A percentile compares a stretch with the other conserved stretches of the same genome.
Conservation (phyloP, 306 rosid species). For the Vicia villosa region DNA sequence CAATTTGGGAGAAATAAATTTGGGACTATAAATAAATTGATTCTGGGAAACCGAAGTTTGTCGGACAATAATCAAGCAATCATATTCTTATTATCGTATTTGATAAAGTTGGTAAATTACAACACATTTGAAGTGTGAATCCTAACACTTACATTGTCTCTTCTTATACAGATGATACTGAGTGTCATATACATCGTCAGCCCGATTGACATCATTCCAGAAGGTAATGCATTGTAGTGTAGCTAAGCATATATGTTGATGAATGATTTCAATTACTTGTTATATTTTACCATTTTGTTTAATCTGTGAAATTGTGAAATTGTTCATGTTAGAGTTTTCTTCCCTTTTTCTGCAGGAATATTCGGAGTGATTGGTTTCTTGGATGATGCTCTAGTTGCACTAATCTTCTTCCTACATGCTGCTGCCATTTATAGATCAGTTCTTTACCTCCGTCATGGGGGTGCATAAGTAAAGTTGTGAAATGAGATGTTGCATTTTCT, state of each 20-base stretch:
- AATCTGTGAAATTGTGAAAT: neutral
- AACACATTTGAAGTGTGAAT: neutral
- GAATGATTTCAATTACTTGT: neutral
- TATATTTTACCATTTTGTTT: conserved; percentile 11
- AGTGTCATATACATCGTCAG: conserved; percentile 67
- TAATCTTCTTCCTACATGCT: conserved; percentile 73
- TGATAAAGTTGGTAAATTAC: neutral
- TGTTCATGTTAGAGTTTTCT: neutral
- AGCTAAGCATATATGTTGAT: neutral
- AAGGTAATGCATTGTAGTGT: conserved; percentile 52
- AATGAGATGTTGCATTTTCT: conserved; percentile 4
- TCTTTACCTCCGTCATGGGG: conserved; percentile 74
- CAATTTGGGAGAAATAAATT: too few relatives aligned
- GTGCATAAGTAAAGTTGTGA: conserved; percentile 41
- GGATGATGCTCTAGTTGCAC: conserved; percentile 72
- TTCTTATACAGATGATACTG: conserved; percentile 60
- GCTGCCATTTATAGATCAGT: conserved; percentile 80
- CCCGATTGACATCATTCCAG: conserved; percentile 92
- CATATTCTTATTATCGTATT: too few relatives aligned
- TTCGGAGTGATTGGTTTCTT: conserved; percentile 76
- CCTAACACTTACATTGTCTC: neutral
- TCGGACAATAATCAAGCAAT: too few relatives aligned
- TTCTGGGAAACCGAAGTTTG: too few relatives aligned
- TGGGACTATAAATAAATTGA: too few relatives aligned
- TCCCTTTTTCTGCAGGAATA: conserved; percentile 55